Conservation (phyloP, 2,329 filamentous ascomycete genomes). For the Colletotrichum theobromicola region DNA sequence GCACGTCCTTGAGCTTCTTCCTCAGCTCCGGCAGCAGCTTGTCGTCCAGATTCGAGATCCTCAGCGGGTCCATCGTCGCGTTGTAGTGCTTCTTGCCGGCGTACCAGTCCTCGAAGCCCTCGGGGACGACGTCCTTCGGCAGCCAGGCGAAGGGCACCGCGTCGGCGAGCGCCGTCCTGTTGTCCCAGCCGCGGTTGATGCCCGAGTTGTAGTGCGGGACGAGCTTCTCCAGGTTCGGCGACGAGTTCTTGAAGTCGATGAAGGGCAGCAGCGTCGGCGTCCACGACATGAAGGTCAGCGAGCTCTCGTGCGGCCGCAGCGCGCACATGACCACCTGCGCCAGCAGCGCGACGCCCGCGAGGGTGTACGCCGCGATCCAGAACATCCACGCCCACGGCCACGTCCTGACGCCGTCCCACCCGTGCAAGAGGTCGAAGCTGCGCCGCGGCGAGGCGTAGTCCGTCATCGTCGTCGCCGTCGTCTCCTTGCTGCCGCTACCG, state of each 20-base stretch:
- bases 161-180: conserved; percentile 30
- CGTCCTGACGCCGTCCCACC: neutral
- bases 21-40: conserved; percentile 24
- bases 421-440: neutral
- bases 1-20: conserved; percentile 14
- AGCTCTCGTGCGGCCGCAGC: conserved; percentile 32
- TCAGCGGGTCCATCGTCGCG: conserved; percentile 33
- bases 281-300: conserved; percentile 40
- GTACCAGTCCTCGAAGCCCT: conserved; percentile 33
- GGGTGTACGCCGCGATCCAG: conserved; percentile 6
- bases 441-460: neutral
- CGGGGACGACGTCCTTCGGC: conserved; percentile 23
- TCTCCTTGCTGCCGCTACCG: neutral
- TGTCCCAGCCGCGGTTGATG: conserved; percentile 31
- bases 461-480: no score
- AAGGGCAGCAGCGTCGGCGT: conserved; percentile 36
- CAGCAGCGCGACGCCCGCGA: conserved; percentile 19
- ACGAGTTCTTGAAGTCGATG: conserved; percentile 34
- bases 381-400: neutral
- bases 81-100: conserved; percentile 29
- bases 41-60: conserved; percentile 35
- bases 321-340: conserved; percentile 23
- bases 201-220: conserved; percentile 24
- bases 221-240: conserved; percentile 29
- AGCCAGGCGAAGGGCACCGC: conserved; percentile 30